Percentiles rank a stretch among this genome's conserved stretches.
phyloP scores from a whole-genome alignment of 164 flowering plant species.

The Nelumbo lutea region DNA sequence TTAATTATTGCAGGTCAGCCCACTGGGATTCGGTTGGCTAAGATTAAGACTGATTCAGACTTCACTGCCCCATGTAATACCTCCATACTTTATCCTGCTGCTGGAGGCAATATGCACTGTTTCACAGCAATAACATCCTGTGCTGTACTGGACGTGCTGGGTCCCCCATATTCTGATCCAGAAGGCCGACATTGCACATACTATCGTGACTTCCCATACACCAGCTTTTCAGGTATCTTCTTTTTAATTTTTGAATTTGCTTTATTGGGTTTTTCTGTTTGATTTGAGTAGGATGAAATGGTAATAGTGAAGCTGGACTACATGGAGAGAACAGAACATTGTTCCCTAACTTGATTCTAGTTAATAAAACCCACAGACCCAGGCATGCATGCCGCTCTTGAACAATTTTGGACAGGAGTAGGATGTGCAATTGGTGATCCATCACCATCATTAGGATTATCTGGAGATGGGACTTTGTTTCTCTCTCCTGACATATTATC shows the following conservation, averaged over 20 bases:
- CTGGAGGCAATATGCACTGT: conserved; percentile 49
- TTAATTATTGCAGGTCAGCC: conserved; percentile 17
- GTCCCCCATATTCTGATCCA: conserved; percentile 50
- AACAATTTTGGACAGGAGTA: too few relatives aligned
- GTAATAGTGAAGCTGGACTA: too few relatives aligned
- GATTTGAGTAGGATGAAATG: too few relatives aligned
- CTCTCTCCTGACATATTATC: too few relatives aligned
- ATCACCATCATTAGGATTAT: too few relatives aligned
- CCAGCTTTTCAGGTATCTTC: conserved; percentile 20
- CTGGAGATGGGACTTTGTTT: too few relatives aligned
- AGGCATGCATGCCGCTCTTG: too few relatives aligned
- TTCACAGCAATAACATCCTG: conserved; percentile 42
- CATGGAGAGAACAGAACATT: too few relatives aligned
- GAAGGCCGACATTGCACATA: conserved; percentile 52
- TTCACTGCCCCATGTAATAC: conserved; percentile 46
- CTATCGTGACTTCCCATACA: conserved; percentile 32
- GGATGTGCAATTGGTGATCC: too few relatives aligned
- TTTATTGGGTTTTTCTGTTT: not conserved
- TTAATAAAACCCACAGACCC: too few relatives aligned
- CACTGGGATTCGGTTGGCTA: conserved; percentile 25
- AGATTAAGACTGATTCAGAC: conserved; percentile 32
- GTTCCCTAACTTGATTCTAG: too few relatives aligned
- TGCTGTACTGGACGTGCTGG: conserved; percentile 41
- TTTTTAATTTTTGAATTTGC: not conserved
- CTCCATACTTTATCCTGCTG: conserved; percentile 40